Percentiles rank a stretch among this genome's conserved stretches.
Evolutionary conservation across 768 basidiomycete genomes (phyloP).

Genomic region (Tricholoma terreum): DNA sequence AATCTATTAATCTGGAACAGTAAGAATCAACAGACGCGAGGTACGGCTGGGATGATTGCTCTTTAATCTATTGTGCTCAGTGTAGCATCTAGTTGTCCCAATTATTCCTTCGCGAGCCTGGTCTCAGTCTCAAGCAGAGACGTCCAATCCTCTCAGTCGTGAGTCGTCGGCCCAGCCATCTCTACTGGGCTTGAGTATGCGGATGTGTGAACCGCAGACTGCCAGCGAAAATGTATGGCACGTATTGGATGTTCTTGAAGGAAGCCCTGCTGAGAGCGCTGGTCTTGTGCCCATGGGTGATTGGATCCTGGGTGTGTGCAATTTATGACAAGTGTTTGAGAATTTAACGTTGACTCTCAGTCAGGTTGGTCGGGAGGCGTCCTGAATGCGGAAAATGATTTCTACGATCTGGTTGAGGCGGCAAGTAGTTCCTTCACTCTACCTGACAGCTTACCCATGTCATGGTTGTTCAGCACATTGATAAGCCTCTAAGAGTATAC

Average conservation of each 20-base stretch:
- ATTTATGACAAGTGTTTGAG: neutral
- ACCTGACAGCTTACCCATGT: slow-evolving; percentile 7
- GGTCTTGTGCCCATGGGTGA: slow-evolving; percentile 90
- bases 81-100: slow-evolving; percentile 59
- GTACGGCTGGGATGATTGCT: slow-evolving; percentile 34
- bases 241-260: slow-evolving; percentile 94
- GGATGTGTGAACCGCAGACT: slow-evolving; percentile 86
- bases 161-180: slow-evolving; percentile 66
- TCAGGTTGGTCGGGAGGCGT: slow-evolving; percentile 95
- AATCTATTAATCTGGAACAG: slow-evolving; percentile 83
- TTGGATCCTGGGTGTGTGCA: slow-evolving; percentile 40
- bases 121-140: slow-evolving; percentile 44
- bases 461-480: slow-evolving; percentile 63
- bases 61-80: slow-evolving; percentile 2
- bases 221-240: slow-evolving; percentile 97
- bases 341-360: slow-evolving; percentile 39
- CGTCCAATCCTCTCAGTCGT: slow-evolving; percentile 35
- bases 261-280: slow-evolving; percentile 93
- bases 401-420: slow-evolving; percentile 93
- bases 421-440: slow-evolving; percentile 40
- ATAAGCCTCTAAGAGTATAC: slow-evolving; percentile 90
- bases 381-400: slow-evolving; percentile 87
- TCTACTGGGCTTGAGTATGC: slow-evolving; percentile 89
- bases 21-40: slow-evolving; percentile 69
- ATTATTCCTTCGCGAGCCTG: slow-evolving; percentile 84